phyloP scores from a whole-genome alignment of 1,139 yeast genomes.

The Saccharomyces hybrid region DNA sequence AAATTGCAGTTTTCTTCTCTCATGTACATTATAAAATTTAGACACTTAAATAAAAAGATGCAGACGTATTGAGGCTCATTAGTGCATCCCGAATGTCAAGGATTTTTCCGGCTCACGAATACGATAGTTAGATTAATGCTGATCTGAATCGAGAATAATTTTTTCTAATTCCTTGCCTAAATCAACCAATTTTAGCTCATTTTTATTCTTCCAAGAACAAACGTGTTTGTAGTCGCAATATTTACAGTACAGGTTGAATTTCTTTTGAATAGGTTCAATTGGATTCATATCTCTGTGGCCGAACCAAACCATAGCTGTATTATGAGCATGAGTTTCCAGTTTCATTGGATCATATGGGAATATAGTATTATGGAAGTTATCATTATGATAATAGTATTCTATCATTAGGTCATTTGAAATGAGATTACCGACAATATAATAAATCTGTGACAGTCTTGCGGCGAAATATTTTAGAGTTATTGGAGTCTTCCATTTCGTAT shows the following conservation, averaged over 20 bases:
- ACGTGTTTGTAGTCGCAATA: conserved; percentile 43
- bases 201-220: conserved; percentile 30
- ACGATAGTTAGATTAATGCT: neutral
- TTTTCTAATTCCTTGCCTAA: neutral
- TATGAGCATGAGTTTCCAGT: conserved; percentile 29
- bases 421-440: conserved; percentile 33
- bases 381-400: conserved; percentile 45
- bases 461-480: conserved; percentile 53
- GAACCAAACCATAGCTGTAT: conserved; percentile 46
- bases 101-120: neutral
- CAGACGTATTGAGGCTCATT: neutral
- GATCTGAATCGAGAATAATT: neutral
- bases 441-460: conserved; percentile 46
- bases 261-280: conserved; percentile 30
- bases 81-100: too few relatives aligned
- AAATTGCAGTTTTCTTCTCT: neutral
- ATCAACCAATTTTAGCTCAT: neutral
- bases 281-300: conserved; percentile 44
- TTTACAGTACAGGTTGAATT: conserved; percentile 38
- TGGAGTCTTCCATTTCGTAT: conserved; percentile 43
- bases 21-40: neutral
- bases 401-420: conserved; percentile 38
- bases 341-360: conserved; percentile 35
- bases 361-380: conserved; percentile 35
- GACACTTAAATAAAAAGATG: too few relatives aligned